Evolutionary conservation across 179 eudicot species (phyloP).

Genomic region (Silene coronaria): DNA sequence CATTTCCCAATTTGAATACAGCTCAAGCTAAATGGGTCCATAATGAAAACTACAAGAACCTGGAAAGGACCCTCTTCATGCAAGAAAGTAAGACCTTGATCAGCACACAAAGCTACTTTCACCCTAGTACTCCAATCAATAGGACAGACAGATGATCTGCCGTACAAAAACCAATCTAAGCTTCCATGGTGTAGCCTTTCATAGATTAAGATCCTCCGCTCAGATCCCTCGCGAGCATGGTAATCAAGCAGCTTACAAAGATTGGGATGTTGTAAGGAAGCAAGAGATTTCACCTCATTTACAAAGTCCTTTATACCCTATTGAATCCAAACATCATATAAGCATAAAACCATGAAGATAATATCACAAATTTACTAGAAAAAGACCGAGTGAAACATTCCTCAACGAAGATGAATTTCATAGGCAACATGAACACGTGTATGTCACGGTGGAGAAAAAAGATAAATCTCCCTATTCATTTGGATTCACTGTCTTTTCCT

Average conservation of each 20-base stretch:
- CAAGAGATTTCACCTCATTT: slow-evolving; percentile 72
- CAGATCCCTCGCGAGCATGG: slow-evolving; percentile 86
- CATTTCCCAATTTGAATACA: not conserved
- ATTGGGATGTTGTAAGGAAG: slow-evolving; percentile 76
- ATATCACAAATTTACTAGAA: not conserved
- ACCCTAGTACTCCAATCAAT: slow-evolving; percentile 84
- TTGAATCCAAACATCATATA: slow-evolving; percentile 6
- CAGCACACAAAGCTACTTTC: slow-evolving; percentile 86
- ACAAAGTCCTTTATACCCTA: slow-evolving; percentile 78
- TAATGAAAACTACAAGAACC: slow-evolving; percentile 35
- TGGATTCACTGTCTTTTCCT: not conserved
- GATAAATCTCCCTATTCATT: not conserved
- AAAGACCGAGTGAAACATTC: not conserved
- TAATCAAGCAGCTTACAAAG: slow-evolving; percentile 85
- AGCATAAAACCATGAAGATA: not conserved
- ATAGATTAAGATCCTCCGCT: slow-evolving; percentile 72
- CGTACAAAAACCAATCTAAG: slow-evolving; percentile 68
- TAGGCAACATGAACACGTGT: not conserved
- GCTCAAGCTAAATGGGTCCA: not conserved
- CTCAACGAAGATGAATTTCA: not conserved
- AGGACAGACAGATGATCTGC: slow-evolving; percentile 74
- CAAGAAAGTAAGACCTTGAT: slow-evolving; percentile 85
- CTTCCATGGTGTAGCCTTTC: slow-evolving; percentile 95
- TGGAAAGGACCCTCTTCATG: slow-evolving; percentile 99
- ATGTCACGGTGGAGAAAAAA: not conserved